phyloP scores from a whole-genome alignment of 768 basidiomycete species.

The Tulasnella sp. region DNA sequence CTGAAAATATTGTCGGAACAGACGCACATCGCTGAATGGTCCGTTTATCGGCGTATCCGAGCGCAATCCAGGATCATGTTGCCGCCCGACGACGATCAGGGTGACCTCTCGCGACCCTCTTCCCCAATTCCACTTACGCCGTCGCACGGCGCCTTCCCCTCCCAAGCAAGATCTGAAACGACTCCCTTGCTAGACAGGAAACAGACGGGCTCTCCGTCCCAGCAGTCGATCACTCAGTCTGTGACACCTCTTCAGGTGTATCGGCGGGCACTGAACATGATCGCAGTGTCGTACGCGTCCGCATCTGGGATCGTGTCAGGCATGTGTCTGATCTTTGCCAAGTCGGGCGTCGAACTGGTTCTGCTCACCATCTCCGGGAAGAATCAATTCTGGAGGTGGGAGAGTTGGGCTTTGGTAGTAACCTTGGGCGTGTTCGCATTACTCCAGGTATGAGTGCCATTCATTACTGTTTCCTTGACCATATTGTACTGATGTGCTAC shows the following conservation, averaged over 20 bases:
- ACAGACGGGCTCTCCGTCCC: slow-evolving; percentile 12
- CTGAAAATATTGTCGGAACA: slow-evolving; percentile 24
- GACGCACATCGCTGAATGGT: slow-evolving; percentile 67
- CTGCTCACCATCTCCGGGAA: slow-evolving; percentile 62
- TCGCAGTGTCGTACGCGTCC: slow-evolving; percentile 79
- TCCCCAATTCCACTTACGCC: slow-evolving; percentile 13
- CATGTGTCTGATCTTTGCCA: slow-evolving; percentile 87
- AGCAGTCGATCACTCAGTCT: slow-evolving; percentile 6
- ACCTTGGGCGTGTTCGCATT: slow-evolving; percentile 64
- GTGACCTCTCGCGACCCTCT: not conserved
- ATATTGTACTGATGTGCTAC: slow-evolving; percentile 23
- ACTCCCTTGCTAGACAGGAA: slow-evolving; percentile 26
- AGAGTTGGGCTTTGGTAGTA: slow-evolving; percentile 68
- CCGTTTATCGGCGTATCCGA: slow-evolving; percentile 29
- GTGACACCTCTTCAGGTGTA: slow-evolving; percentile 18
- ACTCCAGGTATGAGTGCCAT: slow-evolving; percentile 39
- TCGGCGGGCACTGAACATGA: slow-evolving; percentile 27
- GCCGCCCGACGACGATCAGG: not conserved
- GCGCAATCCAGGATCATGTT: not conserved
- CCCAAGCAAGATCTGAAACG: slow-evolving; percentile 10
- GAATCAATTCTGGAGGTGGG: slow-evolving; percentile 77
- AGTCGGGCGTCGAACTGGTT: slow-evolving; percentile 83
- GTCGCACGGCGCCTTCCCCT: slow-evolving; percentile 8
- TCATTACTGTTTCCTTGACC: slow-evolving; percentile 12
- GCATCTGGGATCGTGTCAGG: slow-evolving; percentile 82